Evolutionary conservation across 257 asterid genomes (phyloP).

Genomic region (Prunella vulgaris): DNA sequence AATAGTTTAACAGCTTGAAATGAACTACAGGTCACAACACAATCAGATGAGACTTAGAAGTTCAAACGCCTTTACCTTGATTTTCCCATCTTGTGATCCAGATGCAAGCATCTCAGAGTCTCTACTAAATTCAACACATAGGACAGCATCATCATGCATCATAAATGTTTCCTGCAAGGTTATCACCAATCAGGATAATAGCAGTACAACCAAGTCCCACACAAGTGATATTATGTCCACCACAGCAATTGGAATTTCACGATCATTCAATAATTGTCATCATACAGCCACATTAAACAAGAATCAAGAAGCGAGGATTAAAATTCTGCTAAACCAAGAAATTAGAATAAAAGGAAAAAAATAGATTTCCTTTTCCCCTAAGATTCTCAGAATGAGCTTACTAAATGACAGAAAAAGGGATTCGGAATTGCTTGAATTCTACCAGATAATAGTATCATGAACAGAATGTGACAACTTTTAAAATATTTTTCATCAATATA

Average conservation of each 20-base stretch:
- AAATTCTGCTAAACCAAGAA: background rate
- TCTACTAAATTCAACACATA: slow-evolving; percentile 91
- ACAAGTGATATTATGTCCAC: background rate
- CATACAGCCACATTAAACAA: background rate
- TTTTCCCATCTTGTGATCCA: slow-evolving; percentile 97
- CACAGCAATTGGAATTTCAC: background rate
- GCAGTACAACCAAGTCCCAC: background rate
- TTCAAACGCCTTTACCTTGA: slow-evolving; percentile 50
- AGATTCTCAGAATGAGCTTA: background rate
- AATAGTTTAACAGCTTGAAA: background rate
- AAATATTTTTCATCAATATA: background rate
- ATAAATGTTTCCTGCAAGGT: slow-evolving; percentile 83
- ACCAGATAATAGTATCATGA: background rate
- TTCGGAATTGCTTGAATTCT: background rate
- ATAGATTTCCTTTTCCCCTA: background rate
- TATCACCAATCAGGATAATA: slow-evolving; percentile 23
- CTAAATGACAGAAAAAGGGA: background rate
- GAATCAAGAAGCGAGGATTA: background rate
- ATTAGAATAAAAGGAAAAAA: background rate
- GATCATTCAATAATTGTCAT: background rate
- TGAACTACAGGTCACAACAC: too few species aligned
- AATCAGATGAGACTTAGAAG: background rate
- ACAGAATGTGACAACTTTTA: background rate
- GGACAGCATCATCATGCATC: slow-evolving; percentile 98
- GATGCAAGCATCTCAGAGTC: slow-evolving; percentile 98